phyloP scores from a whole-genome alignment of 1,284 basidiomycete genomes.

The Gymnopus androsaceus region DNA sequence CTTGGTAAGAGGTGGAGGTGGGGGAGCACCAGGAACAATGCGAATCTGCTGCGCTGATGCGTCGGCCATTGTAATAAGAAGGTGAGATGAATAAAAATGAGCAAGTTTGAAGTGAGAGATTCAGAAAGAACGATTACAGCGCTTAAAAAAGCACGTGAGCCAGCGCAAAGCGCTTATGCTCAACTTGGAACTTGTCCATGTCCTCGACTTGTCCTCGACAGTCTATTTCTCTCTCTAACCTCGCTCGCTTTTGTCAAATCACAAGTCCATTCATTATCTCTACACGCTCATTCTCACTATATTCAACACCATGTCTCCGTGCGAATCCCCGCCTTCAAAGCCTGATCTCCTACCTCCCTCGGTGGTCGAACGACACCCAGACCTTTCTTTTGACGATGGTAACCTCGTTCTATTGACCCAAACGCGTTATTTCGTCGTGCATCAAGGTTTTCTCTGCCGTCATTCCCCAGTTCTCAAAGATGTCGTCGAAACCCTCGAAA shows the following conservation, averaged over 20 bases:
- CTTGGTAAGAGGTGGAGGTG: conserved; percentile 57
- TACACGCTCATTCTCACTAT: conserved; percentile 1
- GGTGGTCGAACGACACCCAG: conserved; percentile 42
- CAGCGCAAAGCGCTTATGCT: too few relatives aligned
- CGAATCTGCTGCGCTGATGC: conserved; percentile 53
- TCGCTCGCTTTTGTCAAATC: background rate
- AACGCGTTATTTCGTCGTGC: conserved; percentile 63
- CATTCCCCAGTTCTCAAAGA: conserved; percentile 55
- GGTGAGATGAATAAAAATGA: conserved; percentile 16
- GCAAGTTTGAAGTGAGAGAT: too few relatives aligned
- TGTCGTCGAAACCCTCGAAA: conserved; percentile 35
- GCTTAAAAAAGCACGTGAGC: too few relatives aligned
- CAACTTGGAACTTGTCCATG: background rate
- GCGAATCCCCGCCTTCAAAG: conserved; percentile 23
- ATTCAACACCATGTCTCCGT: conserved; percentile 9
- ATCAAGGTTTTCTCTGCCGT: conserved; percentile 61
- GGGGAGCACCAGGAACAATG: conserved; percentile 73
- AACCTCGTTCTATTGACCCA: conserved; percentile 62
- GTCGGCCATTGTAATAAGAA: conserved; percentile 47
- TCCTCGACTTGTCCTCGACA: background rate
- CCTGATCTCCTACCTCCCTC: conserved; percentile 8
- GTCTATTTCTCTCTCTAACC: background rate
- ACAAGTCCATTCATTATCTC: background rate
- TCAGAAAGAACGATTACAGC: too few relatives aligned
- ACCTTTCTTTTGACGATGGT: conserved; percentile 67